phyloP scores from a whole-genome alignment of 305 asterid species.

The Fraxinus sp. region DNA sequence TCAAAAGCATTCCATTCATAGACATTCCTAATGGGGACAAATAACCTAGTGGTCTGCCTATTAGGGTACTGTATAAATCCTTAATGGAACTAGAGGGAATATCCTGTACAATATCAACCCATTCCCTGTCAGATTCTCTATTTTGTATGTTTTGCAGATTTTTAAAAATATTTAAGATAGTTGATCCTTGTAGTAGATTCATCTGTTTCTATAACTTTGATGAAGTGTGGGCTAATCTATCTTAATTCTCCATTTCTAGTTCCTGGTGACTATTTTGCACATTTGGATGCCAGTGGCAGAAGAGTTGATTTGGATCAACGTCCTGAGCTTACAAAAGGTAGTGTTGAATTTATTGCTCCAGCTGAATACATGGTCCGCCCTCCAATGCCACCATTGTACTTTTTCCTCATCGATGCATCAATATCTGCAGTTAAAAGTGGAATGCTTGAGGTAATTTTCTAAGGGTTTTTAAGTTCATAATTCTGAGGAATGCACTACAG shows the following conservation, averaged over 20 bases:
- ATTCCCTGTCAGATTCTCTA: slow-evolving; percentile 16
- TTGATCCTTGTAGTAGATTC: slow-evolving; percentile 5
- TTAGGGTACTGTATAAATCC: slow-evolving; percentile 1
- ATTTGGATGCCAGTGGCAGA: slow-evolving; percentile 81
- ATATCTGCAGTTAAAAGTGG: slow-evolving; percentile 90
- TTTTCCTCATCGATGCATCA: slow-evolving; percentile 94
- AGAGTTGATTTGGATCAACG: slow-evolving; percentile 89
- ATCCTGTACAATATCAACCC: background rate
- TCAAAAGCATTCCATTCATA: background rate
- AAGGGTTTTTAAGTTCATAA: background rate
- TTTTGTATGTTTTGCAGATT: background rate
- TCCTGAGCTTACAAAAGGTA: slow-evolving; percentile 91
- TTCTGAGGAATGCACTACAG: slow-evolving; percentile 26
- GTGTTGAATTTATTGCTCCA: slow-evolving; percentile 93
- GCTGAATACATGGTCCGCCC: slow-evolving; percentile 99
- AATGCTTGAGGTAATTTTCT: slow-evolving; percentile 80
- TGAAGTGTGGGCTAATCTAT: slow-evolving; percentile 28
- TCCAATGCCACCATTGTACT: slow-evolving; percentile 94
- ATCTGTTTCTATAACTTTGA: slow-evolving; percentile 16
- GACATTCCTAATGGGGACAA: background rate
- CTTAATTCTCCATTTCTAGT: slow-evolving; percentile 49
- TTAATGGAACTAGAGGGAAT: background rate
- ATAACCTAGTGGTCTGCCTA: background rate
- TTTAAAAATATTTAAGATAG: background rate
- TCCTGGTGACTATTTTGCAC: slow-evolving; percentile 87